These are phyloP conservation scores for Obba rivulosa DNA, from an alignment of 768 basidiomycete species.

Conservation along the genomic window DNA sequence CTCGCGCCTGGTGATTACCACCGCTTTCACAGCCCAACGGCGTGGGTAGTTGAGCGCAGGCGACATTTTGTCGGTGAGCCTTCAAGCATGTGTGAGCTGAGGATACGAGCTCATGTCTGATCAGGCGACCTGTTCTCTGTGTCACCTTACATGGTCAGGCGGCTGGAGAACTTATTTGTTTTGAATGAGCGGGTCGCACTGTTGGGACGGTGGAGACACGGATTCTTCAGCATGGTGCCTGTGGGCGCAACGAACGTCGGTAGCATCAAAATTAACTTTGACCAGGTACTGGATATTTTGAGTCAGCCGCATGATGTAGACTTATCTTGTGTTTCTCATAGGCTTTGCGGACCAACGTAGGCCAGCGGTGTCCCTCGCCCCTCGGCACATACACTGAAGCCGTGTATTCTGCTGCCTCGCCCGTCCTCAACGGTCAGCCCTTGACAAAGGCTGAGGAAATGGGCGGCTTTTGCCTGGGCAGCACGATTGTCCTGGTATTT, in stretches of 20 bases:
- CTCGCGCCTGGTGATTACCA: slow-evolving; percentile 99
- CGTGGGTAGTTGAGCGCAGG: slow-evolving; percentile 96
- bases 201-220: slow-evolving; percentile 90
- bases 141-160: slow-evolving; percentile 91
- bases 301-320: not conserved
- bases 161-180: slow-evolving; percentile 89
- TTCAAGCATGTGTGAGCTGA: not conserved
- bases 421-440: slow-evolving; percentile 83
- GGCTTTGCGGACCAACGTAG: slow-evolving; percentile 87
- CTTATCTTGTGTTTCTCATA: slow-evolving; percentile 27
- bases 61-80: slow-evolving; percentile 87
- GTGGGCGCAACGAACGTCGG: slow-evolving; percentile 99
- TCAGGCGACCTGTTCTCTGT: slow-evolving; percentile 92
- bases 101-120: not conserved
- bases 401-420: slow-evolving; percentile 79
- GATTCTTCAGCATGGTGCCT: slow-evolving; percentile 96
- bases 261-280: slow-evolving; percentile 93
- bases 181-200: slow-evolving; percentile 97
- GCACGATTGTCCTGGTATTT: slow-evolving; percentile 94
- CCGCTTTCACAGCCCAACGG: slow-evolving; percentile 91
- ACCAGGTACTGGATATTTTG: slow-evolving; percentile 47
- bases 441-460: slow-evolving; percentile 87
- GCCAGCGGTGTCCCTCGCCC: slow-evolving; percentile 60
- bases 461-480: slow-evolving; percentile 94
- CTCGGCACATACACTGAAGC: slow-evolving; percentile 90